Evolutionary conservation across 805 yeast genomes (phyloP), one percentile per base, ranked within the genome.

Genomic region (Blastobotrys attinorum): DNA sequence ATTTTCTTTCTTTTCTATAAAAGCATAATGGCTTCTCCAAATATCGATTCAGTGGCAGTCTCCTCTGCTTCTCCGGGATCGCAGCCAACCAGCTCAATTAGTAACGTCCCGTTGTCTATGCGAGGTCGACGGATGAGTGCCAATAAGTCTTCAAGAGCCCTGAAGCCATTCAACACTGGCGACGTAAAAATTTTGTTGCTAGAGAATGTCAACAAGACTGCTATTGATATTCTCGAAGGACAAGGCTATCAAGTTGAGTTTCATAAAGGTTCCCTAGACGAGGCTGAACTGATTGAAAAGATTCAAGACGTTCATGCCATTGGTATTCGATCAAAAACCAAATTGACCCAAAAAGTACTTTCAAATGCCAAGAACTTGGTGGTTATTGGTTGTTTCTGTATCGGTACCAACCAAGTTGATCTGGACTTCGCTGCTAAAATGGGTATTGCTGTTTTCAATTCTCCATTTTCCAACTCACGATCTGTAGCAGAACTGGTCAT

Each of bases 171-270:
- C 64, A 81, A 90, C 52, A 84, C 96, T 44, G 96, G 92, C 51
- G 98, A 92, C 61, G 83, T 90, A 69, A 90, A 89, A 70, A 84
- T 92, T 49, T 71, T 92, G 55, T 67, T 92, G 52, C 72, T 92
- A 51, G 98, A 92, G 69, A 92, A 92, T 59, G 96, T 92, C 56
- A 92, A 92, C 63, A 74, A 76, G 65, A 87, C 97, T 40, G 98
- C 98, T 40, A 76, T 92, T 53, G 78, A 81, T 42, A 87, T 88
- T 51, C 82, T 92, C 67, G 73, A 71, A 48, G 74, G 73, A 43
- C 97, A 92, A 72, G 98, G 98, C 47, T 92, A 92, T 72, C 97
- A 92, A 70, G 95, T 92, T 42, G 98, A 92, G 64, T 86, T 85
- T 67, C 77, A 81, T 72, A 89, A 87, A 72, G 71, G 89, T 44